Evolutionary conservation across 768 basidiomycete genomes (phyloP).

Genomic region (Mycena pura): DNA sequence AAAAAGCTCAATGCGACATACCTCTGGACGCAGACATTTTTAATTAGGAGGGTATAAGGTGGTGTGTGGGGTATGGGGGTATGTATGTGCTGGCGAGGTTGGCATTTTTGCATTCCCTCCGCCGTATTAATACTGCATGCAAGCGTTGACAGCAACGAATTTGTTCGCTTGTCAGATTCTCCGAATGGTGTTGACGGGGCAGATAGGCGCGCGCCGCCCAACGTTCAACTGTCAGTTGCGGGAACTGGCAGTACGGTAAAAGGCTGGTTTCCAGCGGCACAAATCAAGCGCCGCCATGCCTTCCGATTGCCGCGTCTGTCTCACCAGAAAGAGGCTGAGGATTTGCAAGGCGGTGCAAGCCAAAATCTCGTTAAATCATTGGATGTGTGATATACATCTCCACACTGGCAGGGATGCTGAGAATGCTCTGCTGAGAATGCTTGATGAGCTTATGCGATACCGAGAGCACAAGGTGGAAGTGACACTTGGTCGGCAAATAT

Average conservation of each 20-base stretch:
- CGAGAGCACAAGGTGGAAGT: not conserved
- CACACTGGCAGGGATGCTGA: not conserved
- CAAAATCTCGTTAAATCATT: too few species aligned
- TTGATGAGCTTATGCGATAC: too few species aligned
- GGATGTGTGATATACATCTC: constrained; percentile 15
- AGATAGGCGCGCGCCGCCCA: constrained; percentile 12
- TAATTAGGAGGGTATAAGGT: constrained; percentile 2
- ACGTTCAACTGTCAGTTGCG: constrained; percentile 12
- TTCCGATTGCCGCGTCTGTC: too few species aligned
- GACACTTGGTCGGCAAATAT: too few species aligned
- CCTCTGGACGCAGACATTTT: too few species aligned
- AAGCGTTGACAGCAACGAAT: constrained; percentile 7
- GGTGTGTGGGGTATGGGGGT: constrained; percentile 9
- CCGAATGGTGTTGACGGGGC: not conserved
- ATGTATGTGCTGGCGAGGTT: not conserved
- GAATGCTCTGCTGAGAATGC: not conserved
- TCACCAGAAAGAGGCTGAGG: too few species aligned
- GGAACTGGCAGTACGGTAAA: too few species aligned
- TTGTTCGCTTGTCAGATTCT: constrained; percentile 3
- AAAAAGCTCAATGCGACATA: too few species aligned
- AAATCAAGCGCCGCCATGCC: not conserved
- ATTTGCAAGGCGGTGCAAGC: not conserved
- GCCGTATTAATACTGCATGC: constrained; percentile 10
- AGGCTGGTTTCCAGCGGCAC: too few species aligned
- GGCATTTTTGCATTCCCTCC: not conserved